Evolutionary conservation across 768 basidiomycete genomes (phyloP).

Genomic region (Russula virescens): DNA sequence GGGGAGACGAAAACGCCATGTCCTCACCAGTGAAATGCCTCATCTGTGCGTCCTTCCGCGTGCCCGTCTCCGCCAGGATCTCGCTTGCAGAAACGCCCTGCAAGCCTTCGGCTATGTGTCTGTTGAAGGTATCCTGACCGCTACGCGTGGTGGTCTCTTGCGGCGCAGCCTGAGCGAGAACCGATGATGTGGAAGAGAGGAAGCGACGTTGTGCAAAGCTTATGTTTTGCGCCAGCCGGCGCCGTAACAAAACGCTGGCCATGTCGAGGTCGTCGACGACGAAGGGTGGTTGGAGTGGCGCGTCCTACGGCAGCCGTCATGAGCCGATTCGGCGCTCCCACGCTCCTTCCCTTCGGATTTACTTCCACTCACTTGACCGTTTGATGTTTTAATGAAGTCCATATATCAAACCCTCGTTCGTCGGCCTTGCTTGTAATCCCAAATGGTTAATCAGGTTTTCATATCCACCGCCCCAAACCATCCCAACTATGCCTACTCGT

Average conservation of each 20-base stretch:
- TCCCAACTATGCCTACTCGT: background rate
- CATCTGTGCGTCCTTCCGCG: constrained; percentile 70
- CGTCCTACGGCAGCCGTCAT: background rate
- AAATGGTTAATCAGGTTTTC: background rate
- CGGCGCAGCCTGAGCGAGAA: constrained; percentile 32
- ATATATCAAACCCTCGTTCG: too few species aligned
- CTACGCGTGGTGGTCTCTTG: constrained; percentile 29
- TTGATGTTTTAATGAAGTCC: too few species aligned
- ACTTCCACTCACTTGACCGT: too few species aligned
- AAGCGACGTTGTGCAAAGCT: constrained; percentile 29
- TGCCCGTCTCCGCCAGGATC: constrained; percentile 69
- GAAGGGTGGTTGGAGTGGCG: constrained; percentile 4
- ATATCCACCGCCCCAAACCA: too few species aligned
- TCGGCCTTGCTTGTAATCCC: background rate
- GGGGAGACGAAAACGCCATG: background rate
- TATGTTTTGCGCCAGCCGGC: constrained; percentile 44
- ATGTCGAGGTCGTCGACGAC: constrained; percentile 36
- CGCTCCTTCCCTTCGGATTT: background rate
- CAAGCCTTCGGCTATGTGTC: constrained; percentile 78
- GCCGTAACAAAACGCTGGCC: constrained; percentile 63
- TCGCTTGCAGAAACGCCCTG: constrained; percentile 75
- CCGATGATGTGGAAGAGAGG: constrained; percentile 33
- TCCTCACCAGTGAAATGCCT: constrained; percentile 87
- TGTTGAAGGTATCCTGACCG: constrained; percentile 50
- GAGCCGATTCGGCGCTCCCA: constrained; percentile 3